A percentile compares a stretch with the other conserved stretches of the same genome.
These are phyloP conservation scores for Paramecium tetraurelia DNA, from an alignment of 73 alveolate genomes.

Conservation along the genomic window DNA sequence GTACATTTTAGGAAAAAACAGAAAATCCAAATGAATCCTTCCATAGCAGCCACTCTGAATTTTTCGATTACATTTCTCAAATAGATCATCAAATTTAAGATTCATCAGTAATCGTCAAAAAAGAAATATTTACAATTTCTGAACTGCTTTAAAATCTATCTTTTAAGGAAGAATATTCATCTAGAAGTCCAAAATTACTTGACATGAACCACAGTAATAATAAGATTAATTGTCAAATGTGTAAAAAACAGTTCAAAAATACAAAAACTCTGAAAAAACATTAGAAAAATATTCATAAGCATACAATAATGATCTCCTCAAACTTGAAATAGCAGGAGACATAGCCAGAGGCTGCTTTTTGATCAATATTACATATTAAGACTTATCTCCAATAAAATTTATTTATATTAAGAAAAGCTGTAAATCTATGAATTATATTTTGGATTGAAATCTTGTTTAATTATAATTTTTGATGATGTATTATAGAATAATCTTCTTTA, in stretches of 20 bases:
- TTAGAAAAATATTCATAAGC: not conserved
- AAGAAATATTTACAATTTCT: not conserved
- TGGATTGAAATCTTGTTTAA: not conserved
- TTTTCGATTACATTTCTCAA: not conserved
- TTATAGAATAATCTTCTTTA: not conserved
- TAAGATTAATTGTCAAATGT: not conserved
- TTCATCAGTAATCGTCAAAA: not conserved
- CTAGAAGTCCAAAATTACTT: not conserved
- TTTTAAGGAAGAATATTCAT: not conserved
- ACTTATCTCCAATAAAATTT: not conserved
- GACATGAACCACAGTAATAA: not conserved
- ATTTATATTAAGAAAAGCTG: no score
- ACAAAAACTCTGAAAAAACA: not conserved
- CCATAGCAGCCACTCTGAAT: not conserved
- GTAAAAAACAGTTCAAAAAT: not conserved
- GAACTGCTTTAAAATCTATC: not conserved
- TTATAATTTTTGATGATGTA: no score
- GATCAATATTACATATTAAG: not conserved
- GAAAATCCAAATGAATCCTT: not conserved
- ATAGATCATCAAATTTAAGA: not conserved
- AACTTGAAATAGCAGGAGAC: not conserved
- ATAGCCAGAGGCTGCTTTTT: not conserved
- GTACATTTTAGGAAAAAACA: not conserved
- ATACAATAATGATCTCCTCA: not conserved
- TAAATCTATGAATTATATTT: no score